Percentiles rank a stretch among this genome's conserved stretches.
These are phyloP conservation scores for Coelastrella sp. DNA, from an alignment of 139 green algal species.

Conservation along the genomic window DNA sequence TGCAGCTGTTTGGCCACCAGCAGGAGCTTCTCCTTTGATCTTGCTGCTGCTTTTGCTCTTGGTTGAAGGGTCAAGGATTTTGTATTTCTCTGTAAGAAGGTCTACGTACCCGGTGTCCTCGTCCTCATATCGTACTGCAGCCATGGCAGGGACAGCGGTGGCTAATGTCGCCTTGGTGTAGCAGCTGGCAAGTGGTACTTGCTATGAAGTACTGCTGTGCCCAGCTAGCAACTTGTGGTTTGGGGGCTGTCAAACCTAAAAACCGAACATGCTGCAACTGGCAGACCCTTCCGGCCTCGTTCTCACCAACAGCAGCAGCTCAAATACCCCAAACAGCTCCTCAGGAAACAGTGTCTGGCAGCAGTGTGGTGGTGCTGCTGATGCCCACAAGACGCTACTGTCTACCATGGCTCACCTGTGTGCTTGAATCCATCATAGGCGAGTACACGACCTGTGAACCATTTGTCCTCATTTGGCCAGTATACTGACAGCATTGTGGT, in stretches of 20 bases:
- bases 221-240: no score
- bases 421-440: conserved; percentile 30
- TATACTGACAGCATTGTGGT: neutral
- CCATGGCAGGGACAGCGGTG: neutral
- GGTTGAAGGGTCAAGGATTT: neutral
- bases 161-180: no score
- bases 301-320: no score
- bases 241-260: no score
- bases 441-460: neutral
- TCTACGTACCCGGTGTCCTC: neutral
- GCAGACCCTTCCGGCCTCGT: no score
- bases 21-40: neutral
- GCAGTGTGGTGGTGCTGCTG: no score
- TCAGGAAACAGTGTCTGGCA: no score
- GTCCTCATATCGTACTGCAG: conserved; percentile 24
- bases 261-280: no score
- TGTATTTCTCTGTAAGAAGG: conserved; percentile 11
- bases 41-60: conserved; percentile 5
- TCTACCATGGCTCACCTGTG: conserved; percentile 15
- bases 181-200: no score
- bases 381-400: no score
- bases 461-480: conserved; percentile 7
- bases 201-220: no score
- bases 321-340: no score
- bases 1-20: neutral